A percentile compares a stretch with the other conserved stretches of the same genome.
These are phyloP conservation scores for Pichia membranifaciens DNA, from an alignment of 805 yeast genomes.

Conservation along the genomic window DNA sequence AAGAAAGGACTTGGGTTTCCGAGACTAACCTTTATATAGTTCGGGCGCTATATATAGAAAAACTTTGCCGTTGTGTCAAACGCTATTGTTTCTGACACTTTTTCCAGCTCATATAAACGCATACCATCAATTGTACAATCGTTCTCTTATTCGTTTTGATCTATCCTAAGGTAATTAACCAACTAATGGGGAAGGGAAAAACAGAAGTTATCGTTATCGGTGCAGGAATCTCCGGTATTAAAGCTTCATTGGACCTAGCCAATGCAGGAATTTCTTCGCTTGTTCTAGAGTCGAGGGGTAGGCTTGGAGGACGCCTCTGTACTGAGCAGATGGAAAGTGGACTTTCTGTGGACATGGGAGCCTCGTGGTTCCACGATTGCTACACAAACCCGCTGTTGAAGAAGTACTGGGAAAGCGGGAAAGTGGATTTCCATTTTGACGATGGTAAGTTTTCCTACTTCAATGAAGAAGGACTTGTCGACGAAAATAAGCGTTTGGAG, in stretches of 20 bases:
- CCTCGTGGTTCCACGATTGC: conserved; percentile 88
- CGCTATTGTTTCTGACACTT: too few relatives aligned
- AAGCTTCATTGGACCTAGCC: conserved; percentile 39
- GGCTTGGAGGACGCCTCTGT: conserved; percentile 64
- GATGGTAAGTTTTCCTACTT: conserved; percentile 22
- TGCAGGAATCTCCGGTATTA: conserved; percentile 50
- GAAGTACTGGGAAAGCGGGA: conserved; percentile 32
- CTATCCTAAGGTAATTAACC: too few relatives aligned
- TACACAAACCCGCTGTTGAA: conserved; percentile 55
- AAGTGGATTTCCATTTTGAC: conserved; percentile 29
- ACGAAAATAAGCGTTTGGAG: conserved; percentile 47
- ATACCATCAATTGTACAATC: neutral
- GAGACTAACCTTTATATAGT: too few relatives aligned
- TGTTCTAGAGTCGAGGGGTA: conserved; percentile 44
- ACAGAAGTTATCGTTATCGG: conserved; percentile 42
- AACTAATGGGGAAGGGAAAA: neutral
- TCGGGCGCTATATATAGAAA: too few relatives aligned
- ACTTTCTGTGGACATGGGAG: conserved; percentile 63
- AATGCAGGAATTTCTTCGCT: conserved; percentile 34
- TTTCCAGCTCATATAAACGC: neutral
- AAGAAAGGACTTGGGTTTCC: neutral
- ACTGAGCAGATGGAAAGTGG: conserved; percentile 33
- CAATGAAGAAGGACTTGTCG: conserved; percentile 22
- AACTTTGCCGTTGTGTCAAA: too few relatives aligned
- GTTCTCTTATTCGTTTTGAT: too few relatives aligned